Evolutionary conservation across 371 early-diverging fungal genomes (phyloP).

Genomic region (Mortierella polycephala): DNA sequence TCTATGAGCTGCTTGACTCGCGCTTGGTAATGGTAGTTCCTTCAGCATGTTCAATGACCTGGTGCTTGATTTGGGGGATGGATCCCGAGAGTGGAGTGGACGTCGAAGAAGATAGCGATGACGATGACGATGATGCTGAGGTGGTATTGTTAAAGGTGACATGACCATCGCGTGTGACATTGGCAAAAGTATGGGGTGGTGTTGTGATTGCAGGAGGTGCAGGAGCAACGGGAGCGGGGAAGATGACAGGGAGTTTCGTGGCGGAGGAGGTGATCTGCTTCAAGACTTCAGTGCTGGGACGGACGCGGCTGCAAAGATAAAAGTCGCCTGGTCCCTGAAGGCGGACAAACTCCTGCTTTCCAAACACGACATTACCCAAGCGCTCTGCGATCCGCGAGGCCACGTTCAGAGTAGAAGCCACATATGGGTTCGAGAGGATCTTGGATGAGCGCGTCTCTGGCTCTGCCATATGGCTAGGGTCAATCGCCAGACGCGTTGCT

Average conservation of each 20-base stretch:
- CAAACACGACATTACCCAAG: conserved; percentile 47
- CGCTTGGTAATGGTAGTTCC: conserved; percentile 47
- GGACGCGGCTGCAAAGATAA: conserved; percentile 72
- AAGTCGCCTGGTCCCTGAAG: conserved; percentile 78
- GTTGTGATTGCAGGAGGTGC: conserved; percentile 39
- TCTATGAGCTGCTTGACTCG: conserved; percentile 48
- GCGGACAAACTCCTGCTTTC: conserved; percentile 69
- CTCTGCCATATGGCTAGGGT: conserved; percentile 22
- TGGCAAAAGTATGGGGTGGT: conserved; percentile 49
- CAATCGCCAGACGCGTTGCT: conserved; percentile 25
- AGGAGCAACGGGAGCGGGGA: conserved; percentile 54
- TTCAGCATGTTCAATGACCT: conserved; percentile 41
- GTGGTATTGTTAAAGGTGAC: conserved; percentile 32
- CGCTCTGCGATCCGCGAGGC: conserved; percentile 44
- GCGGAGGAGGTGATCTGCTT: conserved; percentile 50
- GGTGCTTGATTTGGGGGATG: conserved; percentile 41
- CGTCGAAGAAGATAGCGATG: conserved; percentile 17
- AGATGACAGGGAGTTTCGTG: conserved; percentile 45
- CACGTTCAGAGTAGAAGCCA: conserved; percentile 42
- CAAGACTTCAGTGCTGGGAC: conserved; percentile 58
- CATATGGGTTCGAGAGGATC: conserved; percentile 49
- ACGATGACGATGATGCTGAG: conserved; percentile 4
- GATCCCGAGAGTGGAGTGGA: conserved; percentile 48
- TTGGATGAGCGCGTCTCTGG: conserved; percentile 42
- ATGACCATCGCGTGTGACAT: conserved; percentile 47